These are phyloP conservation scores for Podospora sp. DNA, from an alignment of 495 filamentous ascomycete species.

Conservation along the genomic window DNA sequence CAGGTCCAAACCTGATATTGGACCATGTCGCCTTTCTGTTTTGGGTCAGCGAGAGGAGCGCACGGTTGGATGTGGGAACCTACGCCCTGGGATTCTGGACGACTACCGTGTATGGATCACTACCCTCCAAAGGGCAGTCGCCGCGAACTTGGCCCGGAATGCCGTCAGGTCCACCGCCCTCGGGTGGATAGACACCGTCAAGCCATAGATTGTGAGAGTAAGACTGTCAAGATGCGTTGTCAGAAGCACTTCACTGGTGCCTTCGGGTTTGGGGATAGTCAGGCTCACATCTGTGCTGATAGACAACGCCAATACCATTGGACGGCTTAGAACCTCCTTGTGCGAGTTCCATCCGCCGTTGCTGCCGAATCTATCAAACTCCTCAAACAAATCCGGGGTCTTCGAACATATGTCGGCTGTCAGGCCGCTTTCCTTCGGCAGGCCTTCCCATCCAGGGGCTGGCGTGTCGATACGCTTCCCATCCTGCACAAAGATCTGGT, in stretches of 20 bases:
- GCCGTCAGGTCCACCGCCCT: not conserved
- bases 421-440: not conserved
- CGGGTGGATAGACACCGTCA: not conserved
- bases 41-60: not conserved
- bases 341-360: slow-evolving; percentile 61
- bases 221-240: not conserved
- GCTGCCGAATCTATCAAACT: slow-evolving; percentile 51
- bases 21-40: slow-evolving; percentile 44
- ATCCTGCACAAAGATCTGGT: slow-evolving; percentile 60
- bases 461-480: slow-evolving; percentile 45
- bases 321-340: slow-evolving; percentile 53
- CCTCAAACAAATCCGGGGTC: not conserved
- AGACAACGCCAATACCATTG: slow-evolving; percentile 70
- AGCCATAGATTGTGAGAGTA: not conserved
- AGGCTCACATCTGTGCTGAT: slow-evolving; percentile 64
- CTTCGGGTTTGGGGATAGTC: not conserved
- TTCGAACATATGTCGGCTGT: not conserved
- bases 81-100: not conserved
- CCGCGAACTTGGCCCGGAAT: not conserved
- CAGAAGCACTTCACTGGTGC: not conserved
- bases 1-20: slow-evolving; percentile 67
- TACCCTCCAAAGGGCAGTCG: not conserved
- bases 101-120: not conserved
- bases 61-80: not conserved
- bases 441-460: not conserved